Base-by-base conservation (phyloP, 2,329 filamentous ascomycete genomes). In the Fusarium burgessii region DNA sequence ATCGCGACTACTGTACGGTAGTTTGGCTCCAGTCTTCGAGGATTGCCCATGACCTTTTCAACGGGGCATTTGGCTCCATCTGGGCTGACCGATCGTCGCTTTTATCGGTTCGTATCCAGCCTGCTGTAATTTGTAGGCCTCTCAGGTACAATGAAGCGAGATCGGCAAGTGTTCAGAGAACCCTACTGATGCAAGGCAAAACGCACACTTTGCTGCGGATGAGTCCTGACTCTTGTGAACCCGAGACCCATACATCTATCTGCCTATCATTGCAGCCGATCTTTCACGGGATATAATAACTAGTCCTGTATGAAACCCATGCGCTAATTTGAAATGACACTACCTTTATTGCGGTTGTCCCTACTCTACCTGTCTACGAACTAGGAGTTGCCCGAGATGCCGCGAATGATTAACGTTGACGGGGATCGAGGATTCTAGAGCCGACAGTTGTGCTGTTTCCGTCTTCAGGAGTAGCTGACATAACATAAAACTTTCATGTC, bases 361-460 rank as follows among this genome's bases (percentile, higher is more conserved):
- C 42, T 46, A n/a, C 35, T 47, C 11, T 23, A 23, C 23, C 23
- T 23, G 4, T 23, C 23, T 47, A 29, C 12, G n/a, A 54, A 27
- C 13, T 40, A 58, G 18, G n/a, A 47, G 32, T 33, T 40, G 18
- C 18, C 36, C 17, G 23, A 47, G 64, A 72, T 71, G 51, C 23
- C 23, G 55, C 56, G 46, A 55, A 40, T 52, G 49, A 43, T 66
- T 38, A 47, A 58, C 33, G 17, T 45, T 38, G 35, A 41, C 33
- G 51, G 42, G 51, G 38, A 70, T 70, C 68, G 55, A 71, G 50
- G 27, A 33, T 23, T 58, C 7, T 55, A 27, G 38, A 32, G 36
- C 20, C 9, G 20, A 45, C 38, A 17, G 25, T 35, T 58, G 18
- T n/a, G 40, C 35, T 54, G 38, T 25, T 43, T 25, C 40, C 18